A percentile compares a stretch with the other conserved stretches of the same genome.
These are phyloP conservation scores for Paralagenidium karlingii DNA, from an alignment of 352 stramenopile species.

Conservation along the genomic window DNA sequence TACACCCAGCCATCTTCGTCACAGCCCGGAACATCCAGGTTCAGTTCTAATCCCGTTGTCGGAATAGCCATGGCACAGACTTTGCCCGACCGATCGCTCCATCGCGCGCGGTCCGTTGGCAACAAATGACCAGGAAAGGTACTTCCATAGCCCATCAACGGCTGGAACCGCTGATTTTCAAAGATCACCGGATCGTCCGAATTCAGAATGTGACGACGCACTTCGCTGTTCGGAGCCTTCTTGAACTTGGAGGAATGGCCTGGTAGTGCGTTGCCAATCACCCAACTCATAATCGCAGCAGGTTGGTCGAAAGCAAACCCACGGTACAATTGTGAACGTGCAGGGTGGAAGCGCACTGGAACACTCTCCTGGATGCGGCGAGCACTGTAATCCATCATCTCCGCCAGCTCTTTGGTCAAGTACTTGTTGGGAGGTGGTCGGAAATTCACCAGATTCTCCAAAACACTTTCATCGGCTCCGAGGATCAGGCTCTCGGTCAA, in stretches of 20 bases:
- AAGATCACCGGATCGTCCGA: conserved; percentile 72
- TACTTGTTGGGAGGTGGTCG: conserved; percentile 8
- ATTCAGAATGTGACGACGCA: conserved; percentile 49
- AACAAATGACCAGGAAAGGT: conserved; percentile 73
- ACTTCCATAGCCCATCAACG: conserved; percentile 71
- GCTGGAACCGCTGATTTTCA: conserved; percentile 80
- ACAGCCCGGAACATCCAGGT: conserved; percentile 37
- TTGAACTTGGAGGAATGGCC: background rate
- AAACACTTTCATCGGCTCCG: background rate
- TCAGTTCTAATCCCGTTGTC: conserved; percentile 46
- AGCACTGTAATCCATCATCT: conserved; percentile 72
- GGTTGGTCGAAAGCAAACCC: conserved; percentile 77
- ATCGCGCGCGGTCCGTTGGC: conserved; percentile 65
- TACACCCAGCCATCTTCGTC: conserved; percentile 80
- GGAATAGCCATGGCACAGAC: conserved; percentile 60
- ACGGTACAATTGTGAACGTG: conserved; percentile 29
- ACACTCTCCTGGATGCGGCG: conserved; percentile 39
- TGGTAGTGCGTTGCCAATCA: conserved; percentile 21
- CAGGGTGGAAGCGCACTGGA: conserved; percentile 23
- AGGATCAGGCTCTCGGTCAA: conserved; percentile 37
- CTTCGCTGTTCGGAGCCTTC: conserved; percentile 46
- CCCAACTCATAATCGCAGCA: conserved; percentile 65
- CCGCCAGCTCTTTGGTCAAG: conserved; percentile 42
- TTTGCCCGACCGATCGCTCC: conserved; percentile 72
- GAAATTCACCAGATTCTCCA: background rate